Percentiles rank a stretch among this genome's conserved stretches.
Conservation (phyloP, 2,329 filamentous ascomycete genomes). For the Alternaria alternata region DNA sequence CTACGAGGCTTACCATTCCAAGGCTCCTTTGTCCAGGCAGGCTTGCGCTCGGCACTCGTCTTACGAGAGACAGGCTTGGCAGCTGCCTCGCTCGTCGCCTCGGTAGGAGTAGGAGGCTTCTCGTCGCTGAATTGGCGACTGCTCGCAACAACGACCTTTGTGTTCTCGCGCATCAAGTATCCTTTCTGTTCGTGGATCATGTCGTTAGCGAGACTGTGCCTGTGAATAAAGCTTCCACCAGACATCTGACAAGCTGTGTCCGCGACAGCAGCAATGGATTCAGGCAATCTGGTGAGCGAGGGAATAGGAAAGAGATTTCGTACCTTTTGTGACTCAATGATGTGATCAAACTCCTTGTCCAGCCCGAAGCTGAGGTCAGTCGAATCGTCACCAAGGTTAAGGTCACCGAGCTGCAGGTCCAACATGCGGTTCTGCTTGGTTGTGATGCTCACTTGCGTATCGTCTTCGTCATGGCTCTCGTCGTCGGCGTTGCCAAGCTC, state of each 20-base stretch:
- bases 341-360: constrained; percentile 90
- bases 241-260: constrained; percentile 36
- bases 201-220: constrained; percentile 54
- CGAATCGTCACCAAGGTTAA: constrained; percentile 75
- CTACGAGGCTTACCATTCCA: constrained; percentile 86
- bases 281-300: constrained; percentile 43
- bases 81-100: constrained; percentile 49
- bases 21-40: constrained; percentile 95
- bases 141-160: constrained; percentile 93
- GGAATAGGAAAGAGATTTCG: constrained; percentile 56
- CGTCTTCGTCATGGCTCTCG: constrained; percentile 43
- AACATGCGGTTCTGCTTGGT: constrained; percentile 62
- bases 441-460: constrained; percentile 38
- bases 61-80: constrained; percentile 77
- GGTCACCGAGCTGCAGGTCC: constrained; percentile 80
- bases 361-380: constrained; percentile 84
- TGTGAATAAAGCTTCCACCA: constrained; percentile 40
- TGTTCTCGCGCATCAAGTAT: constrained; percentile 98
- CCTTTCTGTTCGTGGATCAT: constrained; percentile 79
- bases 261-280: constrained; percentile 29
- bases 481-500: constrained; percentile 47
- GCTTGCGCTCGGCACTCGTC: constrained; percentile 70
- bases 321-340: constrained; percentile 98
- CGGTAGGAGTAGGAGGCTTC: constrained; percentile 63
- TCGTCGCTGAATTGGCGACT: constrained; percentile 67